Percentiles rank a stretch among this genome's conserved stretches.
Conservation (phyloP, 495 filamentous ascomycete species). For the Neurospora sublineolata region DNA sequence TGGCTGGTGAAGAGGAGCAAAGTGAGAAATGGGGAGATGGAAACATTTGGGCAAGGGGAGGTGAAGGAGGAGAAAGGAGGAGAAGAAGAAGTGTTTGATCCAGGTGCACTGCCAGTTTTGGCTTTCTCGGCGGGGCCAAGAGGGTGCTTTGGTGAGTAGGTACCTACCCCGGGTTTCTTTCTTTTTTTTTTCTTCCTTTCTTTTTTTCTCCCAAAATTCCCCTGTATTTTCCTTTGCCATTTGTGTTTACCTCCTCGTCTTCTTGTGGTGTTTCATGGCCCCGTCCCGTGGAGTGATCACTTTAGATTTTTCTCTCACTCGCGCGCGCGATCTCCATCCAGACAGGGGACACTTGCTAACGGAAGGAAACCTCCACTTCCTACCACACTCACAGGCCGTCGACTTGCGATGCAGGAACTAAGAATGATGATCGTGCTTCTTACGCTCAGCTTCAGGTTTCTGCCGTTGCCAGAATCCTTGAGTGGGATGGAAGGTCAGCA, state of each 20-base stretch:
- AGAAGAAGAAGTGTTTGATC: conserved; percentile 14
- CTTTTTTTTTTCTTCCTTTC: neutral
- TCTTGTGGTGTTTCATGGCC: no score
- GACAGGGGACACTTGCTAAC: neutral
- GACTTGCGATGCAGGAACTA: conserved; percentile 19
- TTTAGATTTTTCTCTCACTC: no score
- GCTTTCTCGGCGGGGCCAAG: conserved; percentile 15
- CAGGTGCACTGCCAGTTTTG: conserved; percentile 11
- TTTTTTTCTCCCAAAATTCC: no score
- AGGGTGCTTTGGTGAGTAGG: conserved; percentile 17
- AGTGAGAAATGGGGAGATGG: neutral
- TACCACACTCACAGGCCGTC: conserved; percentile 4
- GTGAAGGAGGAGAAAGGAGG: no score
- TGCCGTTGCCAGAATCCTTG: conserved; percentile 9
- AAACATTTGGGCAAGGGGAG: neutral
- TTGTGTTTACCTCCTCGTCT: no score
- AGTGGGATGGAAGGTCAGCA: neutral
- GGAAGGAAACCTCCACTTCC: neutral
- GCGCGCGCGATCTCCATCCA: neutral
- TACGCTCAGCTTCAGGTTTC: conserved; percentile 17
- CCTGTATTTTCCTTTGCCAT: no score
- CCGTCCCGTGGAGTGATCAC: no score
- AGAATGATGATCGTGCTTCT: conserved; percentile 17
- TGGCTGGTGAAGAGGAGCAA: conserved; percentile 18
- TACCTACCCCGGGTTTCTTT: neutral